These are phyloP conservation scores for Filosporella fistucella DNA, from an alignment of 495 filamentous ascomycete species.

Conservation along the genomic window DNA sequence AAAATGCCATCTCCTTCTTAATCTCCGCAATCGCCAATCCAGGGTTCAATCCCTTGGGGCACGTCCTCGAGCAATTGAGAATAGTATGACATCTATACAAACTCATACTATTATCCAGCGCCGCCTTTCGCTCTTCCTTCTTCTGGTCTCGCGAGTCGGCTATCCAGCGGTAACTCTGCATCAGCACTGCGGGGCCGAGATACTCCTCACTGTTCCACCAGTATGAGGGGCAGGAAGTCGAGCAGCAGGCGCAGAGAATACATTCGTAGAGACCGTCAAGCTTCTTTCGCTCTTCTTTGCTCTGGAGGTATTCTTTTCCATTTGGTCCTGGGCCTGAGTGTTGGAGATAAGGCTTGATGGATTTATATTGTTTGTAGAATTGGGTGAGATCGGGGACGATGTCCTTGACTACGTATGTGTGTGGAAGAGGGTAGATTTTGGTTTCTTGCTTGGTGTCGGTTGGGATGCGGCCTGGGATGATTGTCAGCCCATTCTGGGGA, in stretches of 20 bases:
- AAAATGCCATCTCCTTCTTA: conserved; percentile 93
- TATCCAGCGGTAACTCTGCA: conserved; percentile 97
- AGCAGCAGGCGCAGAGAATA: conserved; percentile 99
- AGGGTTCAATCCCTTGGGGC: conserved; percentile 97
- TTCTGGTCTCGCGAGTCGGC: conserved; percentile 88
- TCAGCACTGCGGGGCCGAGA: conserved; percentile 90
- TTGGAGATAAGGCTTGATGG: conserved; percentile 97
- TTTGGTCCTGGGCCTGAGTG: conserved; percentile 71
- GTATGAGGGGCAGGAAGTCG: conserved; percentile 95
- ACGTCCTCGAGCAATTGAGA: conserved; percentile 93
- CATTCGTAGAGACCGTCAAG: conserved; percentile 98
- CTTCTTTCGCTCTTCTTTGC: conserved; percentile 85
- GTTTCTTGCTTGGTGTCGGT: conserved; percentile 71
- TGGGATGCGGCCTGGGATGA: conserved; percentile 80
- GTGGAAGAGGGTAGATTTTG: conserved; percentile 96
- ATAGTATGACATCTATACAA: conserved; percentile 99
- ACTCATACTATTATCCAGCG: conserved; percentile 96
- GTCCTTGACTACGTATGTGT: conserved; percentile 99
- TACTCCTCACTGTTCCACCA: conserved; percentile 99
- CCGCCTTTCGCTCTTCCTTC: conserved; percentile 78
- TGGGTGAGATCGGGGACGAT: conserved; percentile 94
- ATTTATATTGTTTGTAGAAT: conserved; percentile 99
- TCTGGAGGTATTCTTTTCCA: conserved; percentile 86
- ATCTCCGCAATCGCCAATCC: conserved; percentile 92
- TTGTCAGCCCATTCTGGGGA: conserved; percentile 13